Evolutionary conservation across 139 green algal species (phyloP).

Genomic region (Protoeuglena noctilucae): DNA sequence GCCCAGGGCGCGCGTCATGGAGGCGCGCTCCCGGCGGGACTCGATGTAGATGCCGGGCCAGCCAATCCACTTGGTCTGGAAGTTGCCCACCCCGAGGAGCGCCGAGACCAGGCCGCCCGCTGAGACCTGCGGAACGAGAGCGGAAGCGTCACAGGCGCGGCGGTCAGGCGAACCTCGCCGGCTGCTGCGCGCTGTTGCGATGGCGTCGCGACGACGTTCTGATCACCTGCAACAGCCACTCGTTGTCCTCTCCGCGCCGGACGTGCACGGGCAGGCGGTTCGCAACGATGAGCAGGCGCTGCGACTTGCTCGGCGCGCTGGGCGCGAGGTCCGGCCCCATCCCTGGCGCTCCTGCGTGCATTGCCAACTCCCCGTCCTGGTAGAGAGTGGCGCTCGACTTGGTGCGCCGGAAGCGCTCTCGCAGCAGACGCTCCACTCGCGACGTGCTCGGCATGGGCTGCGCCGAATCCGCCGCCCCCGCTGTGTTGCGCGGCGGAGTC

Average conservation of each 20-base stretch:
- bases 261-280: slow-evolving; percentile 87
- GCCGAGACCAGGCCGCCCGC: slow-evolving; percentile 83
- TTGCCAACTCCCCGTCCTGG: slow-evolving; percentile 28
- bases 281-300: slow-evolving; percentile 83
- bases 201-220: not conserved
- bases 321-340: slow-evolving; percentile 3
- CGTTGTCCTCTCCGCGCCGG: slow-evolving; percentile 38
- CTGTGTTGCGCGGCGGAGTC: no score
- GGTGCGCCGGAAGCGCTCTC: slow-evolving; percentile 57
- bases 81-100: slow-evolving; percentile 76
- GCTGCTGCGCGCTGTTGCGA: not conserved
- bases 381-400: slow-evolving; percentile 37
- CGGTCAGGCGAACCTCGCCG: no score
- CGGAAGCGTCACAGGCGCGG: not conserved
- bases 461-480: no score
- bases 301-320: slow-evolving; percentile 2
- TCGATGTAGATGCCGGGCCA: slow-evolving; percentile 69
- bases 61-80: slow-evolving; percentile 66
- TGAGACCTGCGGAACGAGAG: slow-evolving; percentile 35
- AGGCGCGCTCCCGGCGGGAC: slow-evolving; percentile 43
- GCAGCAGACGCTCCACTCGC: slow-evolving; percentile 65
- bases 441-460: no score
- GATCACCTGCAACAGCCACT: slow-evolving; percentile 63
- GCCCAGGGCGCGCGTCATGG: slow-evolving; percentile 45
- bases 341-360: no score